Conservation (phyloP, 2,329 filamentous ascomycete species). For the Cercospora zeae-maydis region DNA sequence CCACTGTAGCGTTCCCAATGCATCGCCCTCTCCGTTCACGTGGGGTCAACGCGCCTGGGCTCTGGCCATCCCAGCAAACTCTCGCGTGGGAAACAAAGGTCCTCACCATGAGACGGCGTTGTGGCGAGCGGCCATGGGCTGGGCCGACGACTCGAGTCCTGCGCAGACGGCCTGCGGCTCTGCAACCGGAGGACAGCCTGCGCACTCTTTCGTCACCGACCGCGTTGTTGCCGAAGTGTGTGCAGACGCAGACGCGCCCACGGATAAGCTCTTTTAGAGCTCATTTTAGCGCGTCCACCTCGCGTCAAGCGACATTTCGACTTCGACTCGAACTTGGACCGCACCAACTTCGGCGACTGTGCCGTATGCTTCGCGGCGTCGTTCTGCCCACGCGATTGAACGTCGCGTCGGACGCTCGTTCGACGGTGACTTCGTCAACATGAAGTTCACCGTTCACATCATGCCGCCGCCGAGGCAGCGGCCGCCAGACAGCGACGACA, state of each 20-base stretch:
- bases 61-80: neutral
- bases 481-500: neutral
- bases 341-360: neutral
- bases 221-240: neutral
- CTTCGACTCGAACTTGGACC: neutral
- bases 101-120: neutral
- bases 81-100: neutral
- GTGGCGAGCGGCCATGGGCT: neutral
- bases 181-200: too few relatives aligned
- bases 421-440: neutral
- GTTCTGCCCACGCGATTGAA: neutral
- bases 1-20: neutral
- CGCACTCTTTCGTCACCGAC: too few relatives aligned
- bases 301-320: neutral
- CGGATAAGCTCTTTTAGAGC: neutral
- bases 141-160: too few relatives aligned
- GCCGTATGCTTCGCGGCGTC: neutral
- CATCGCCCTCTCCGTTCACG: neutral
- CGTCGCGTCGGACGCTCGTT: neutral
- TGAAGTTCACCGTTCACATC: slow-evolving; percentile 12
- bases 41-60: neutral
- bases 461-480: slow-evolving; percentile 8
- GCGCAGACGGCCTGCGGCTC: too few relatives aligned
- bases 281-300: neutral
- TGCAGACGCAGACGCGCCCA: neutral